Percentiles rank a stretch among this genome's conserved stretches.
phyloP scores from a whole-genome alignment of 371 early-diverging fungal species.

The Mortierella sp. region DNA sequence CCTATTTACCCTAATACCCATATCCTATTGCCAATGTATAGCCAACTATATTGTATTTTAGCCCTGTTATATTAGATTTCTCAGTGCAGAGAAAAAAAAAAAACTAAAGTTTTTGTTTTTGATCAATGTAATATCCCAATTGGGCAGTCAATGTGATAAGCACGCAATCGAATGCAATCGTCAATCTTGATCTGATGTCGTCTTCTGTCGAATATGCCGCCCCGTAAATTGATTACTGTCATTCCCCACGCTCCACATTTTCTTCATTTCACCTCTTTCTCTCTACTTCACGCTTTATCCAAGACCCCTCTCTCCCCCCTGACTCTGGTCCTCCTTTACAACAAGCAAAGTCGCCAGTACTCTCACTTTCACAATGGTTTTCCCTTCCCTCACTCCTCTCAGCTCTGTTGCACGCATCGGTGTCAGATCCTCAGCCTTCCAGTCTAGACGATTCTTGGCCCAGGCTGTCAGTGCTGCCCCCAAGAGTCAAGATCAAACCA shows the following conservation, averaged over 20 bases:
- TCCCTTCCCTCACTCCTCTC: constrained; percentile 14
- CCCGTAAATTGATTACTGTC: constrained; percentile 10
- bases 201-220: not conserved
- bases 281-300: constrained; percentile 2
- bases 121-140: not conserved
- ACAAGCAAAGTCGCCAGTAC: not conserved
- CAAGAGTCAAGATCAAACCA: constrained; percentile 50
- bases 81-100: not conserved
- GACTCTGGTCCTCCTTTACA: not conserved
- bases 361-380: constrained; percentile 1
- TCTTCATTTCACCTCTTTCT: constrained; percentile 1
- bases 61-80: constrained; percentile 1
- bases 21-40: constrained; percentile 2
- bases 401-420: constrained; percentile 36
- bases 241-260: not conserved
- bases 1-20: not conserved
- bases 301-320: not conserved
- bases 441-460: constrained; percentile 51
- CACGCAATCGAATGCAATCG: constrained; percentile 14
- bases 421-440: constrained; percentile 37
- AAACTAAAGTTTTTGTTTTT: too few species aligned
- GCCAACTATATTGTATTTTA: constrained; percentile 8
- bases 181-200: not conserved
- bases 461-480: constrained; percentile 32
- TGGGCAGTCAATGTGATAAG: constrained; percentile 8